Evolutionary conservation across 2,329 filamentous ascomycete species (phyloP), one percentile per base, ranked within the genome.

Genomic region (Herpotrichia juniperi): DNA sequence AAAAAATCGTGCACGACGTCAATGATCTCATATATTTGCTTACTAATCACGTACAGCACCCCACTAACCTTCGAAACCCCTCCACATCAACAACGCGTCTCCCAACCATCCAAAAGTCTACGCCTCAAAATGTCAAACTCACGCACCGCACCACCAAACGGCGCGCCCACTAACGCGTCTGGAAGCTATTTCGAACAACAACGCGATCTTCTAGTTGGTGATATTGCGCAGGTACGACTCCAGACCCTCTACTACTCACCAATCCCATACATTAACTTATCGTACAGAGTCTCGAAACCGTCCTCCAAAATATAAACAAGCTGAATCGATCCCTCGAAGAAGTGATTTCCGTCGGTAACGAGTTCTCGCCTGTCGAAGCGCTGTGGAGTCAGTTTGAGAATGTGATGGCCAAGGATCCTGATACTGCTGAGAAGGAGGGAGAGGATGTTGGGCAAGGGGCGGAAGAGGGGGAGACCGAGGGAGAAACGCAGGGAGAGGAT

Each of bases 361-460:
- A 99, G 69, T 97, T 99, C 76, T 88, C 90, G n/a, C 93, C 91
- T 3, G 94, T 99, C 37, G 94, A 99, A 74, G 92, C 91, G 25
- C 82, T 99, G 14, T 99, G 94, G 94, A 96, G 90, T 32, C 91
- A 96, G 67, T 97, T 99, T 69, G 94, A 99, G 77, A 90, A 88
- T 61, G 93, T 97, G 63, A 97, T 97, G 93, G 90, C 85, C 8
- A 90, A 88, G 66, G 83, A 88, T 50, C 76, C 78, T n/a, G 73
- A 52, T 21, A 46, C 46, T 10, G 51, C 54, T 12, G 57, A 49
- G 53, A 46, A 65, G 32, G 53, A 43, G 50, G 40, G 25, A 14
- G 34, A 35, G 24, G 44, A 26, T 42, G 46, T 60, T 45, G 56
- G 48, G 32, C 53, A 60, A 14, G 62, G 61, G 28, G 53, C 53